phyloP scores from a whole-genome alignment of 768 basidiomycete species.

The Pulveroboletus sp. region DNA sequence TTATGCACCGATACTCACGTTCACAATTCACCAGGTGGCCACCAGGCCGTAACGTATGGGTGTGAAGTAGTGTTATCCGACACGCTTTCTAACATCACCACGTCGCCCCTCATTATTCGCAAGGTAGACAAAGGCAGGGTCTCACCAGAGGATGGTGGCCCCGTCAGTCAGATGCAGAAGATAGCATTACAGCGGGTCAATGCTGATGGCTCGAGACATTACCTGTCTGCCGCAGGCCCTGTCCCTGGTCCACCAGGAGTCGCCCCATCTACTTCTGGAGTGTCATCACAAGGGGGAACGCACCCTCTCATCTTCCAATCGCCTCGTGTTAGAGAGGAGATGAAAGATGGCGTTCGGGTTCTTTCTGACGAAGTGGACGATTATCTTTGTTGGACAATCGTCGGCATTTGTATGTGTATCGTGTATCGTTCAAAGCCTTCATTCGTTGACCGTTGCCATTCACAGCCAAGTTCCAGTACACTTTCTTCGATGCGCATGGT shows the following conservation, averaged over 20 bases:
- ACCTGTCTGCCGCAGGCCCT: constrained; percentile 84
- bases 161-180: constrained; percentile 96
- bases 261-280: constrained; percentile 67
- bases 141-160: constrained; percentile 83
- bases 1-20: constrained; percentile 37
- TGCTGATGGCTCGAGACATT: constrained; percentile 78
- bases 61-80: constrained; percentile 85
- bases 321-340: constrained; percentile 76
- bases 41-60: constrained; percentile 87
- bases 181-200: constrained; percentile 85
- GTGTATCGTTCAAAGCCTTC: constrained; percentile 4
- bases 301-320: constrained; percentile 77
- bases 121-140: constrained; percentile 91
- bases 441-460: constrained; percentile 17
- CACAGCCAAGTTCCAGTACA: constrained; percentile 88
- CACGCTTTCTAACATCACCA: constrained; percentile 78
- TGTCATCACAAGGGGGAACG: constrained; percentile 71
- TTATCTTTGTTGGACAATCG: constrained; percentile 93
- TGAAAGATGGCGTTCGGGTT: constrained; percentile 68
- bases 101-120: constrained; percentile 80
- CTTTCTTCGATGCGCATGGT: constrained; percentile 87
- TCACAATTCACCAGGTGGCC: constrained; percentile 47
- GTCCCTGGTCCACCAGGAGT: constrained; percentile 71
- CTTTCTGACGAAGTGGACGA: constrained; percentile 91
- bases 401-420: constrained; percentile 76